These are phyloP conservation scores for Botryotinia calthae DNA, from an alignment of 2,329 filamentous ascomycete species.

Conservation along the genomic window DNA sequence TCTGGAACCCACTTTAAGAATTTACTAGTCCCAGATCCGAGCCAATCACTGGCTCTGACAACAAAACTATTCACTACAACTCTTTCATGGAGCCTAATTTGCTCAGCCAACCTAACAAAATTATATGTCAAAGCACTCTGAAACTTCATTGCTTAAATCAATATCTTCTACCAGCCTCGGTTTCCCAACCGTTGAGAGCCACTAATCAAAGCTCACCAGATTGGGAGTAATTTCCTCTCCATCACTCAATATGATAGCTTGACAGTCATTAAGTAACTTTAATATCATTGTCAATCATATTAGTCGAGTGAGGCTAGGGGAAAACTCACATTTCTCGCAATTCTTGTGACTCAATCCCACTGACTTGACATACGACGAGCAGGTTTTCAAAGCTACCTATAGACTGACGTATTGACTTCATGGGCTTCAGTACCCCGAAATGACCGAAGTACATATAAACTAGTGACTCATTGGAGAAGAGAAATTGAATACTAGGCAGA, in stretches of 20 bases:
- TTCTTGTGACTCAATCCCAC: neutral
- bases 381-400: neutral
- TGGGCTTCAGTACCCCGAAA: neutral
- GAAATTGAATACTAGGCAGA: no score
- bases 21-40: neutral
- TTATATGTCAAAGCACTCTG: neutral
- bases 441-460: no score
- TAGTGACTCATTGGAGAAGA: no score
- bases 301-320: neutral
- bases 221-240: neutral
- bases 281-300: neutral
- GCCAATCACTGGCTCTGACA: neutral
- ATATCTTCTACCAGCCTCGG: neutral
- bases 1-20: neutral
- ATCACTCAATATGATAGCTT: neutral
- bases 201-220: neutral
- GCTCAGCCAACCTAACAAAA: neutral
- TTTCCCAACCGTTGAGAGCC: neutral
- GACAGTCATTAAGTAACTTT: no score
- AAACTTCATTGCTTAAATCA: neutral
- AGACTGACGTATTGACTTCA: neutral
- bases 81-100: neutral
- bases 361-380: neutral
- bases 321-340: neutral
- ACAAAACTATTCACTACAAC: neutral